Conservation (phyloP, 2,329 filamentous ascomycete genomes). For the Pseudopyrenochaeta lycopersici region DNA sequence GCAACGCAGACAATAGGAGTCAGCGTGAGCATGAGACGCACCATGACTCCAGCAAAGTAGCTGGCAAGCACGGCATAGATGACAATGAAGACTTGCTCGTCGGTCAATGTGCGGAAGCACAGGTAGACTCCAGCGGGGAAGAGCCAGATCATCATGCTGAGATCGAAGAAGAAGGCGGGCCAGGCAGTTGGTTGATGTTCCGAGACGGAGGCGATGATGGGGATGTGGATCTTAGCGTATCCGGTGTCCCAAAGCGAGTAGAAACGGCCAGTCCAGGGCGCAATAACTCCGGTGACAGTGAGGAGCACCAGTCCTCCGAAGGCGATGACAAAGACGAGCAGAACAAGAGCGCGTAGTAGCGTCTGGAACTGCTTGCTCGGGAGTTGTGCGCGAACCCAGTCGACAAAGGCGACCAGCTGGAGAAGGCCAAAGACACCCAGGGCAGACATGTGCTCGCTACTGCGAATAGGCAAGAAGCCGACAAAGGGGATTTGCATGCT, state of each 20-base stretch:
- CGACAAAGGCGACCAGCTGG: constrained; percentile 90
- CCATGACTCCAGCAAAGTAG: constrained; percentile 99
- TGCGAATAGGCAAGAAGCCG: constrained; percentile 93
- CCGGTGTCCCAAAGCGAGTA: constrained; percentile 99
- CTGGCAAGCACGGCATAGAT: constrained; percentile 96
- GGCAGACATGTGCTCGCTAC: constrained; percentile 98
- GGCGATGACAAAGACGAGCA: constrained; percentile 76
- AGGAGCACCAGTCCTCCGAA: constrained; percentile 80
- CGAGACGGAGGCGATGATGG: constrained; percentile 99
- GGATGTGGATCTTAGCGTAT: constrained; percentile 99
- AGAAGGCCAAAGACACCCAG: constrained; percentile 95
- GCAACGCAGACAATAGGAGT: constrained; percentile 96
- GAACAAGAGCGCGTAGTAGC: constrained; percentile 79
- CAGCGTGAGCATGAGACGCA: constrained; percentile 96
- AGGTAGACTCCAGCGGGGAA: constrained; percentile 99
- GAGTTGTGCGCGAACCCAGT: constrained; percentile 87
- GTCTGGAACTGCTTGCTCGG: constrained; percentile 94
- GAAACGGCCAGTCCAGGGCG: constrained; percentile 97
- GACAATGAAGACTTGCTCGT: constrained; percentile 97
- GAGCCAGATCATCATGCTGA: constrained; percentile 98
- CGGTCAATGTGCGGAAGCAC: constrained; percentile 91
- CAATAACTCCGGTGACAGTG: constrained; percentile 89
- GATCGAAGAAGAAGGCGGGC: constrained; percentile 99
- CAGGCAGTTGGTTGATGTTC: constrained; percentile 99
- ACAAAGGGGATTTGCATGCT: constrained; percentile 99